Base-by-base conservation (phyloP, 805 yeast genomes). In the Starmerella tilneyi region DNA sequence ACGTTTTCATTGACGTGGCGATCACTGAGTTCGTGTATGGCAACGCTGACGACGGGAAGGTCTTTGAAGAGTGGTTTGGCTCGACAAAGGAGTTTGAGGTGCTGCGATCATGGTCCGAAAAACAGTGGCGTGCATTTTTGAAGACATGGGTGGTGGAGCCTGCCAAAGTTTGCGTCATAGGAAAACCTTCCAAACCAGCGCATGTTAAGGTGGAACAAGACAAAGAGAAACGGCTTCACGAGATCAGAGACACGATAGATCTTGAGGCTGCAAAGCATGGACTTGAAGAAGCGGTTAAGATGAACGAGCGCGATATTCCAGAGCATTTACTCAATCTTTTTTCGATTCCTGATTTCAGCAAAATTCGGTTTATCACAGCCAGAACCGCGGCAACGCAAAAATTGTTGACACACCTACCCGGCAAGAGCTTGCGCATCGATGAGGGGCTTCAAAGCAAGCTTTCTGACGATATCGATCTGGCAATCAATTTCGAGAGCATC, bases 1-100 rank as follows among this genome's bases (percentile, higher is more conserved):
- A 73, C 21, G 65, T 70, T 5, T 67, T 86, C 43, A 72, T 85
- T 0, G 74, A 73, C 35, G 68, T 78, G 48, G 85, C 86, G 7
- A 81, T 85, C 42, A 70, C 71, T 30, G 94, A 84, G 55, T 89
- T 85, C 61, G 58, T 85, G 9, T 92, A 89, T 58, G 94, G 96
- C 40, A 68, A 75, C 38, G 55, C 61, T 2, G 77, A 76, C 46
- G 83, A 83, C 2, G 40, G 40, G 13, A 8, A 24, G 22, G 76
- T 78, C 44, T 65, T 89, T 47, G 62, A 66, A 3, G 60, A 62
- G n/a, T 74, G 81, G 71, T 52, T 76, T 20, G 71, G 73, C 48
- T 69, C 72, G 41, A 63, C 84, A 41, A 55, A 63, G 9, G 92
- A 81, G 50, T 84, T 72, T 60, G 80, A 78, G 17, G 65, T 52